These are phyloP conservation scores for Amanita subjunquillea DNA, from an alignment of 768 basidiomycete genomes.

Conservation along the genomic window DNA sequence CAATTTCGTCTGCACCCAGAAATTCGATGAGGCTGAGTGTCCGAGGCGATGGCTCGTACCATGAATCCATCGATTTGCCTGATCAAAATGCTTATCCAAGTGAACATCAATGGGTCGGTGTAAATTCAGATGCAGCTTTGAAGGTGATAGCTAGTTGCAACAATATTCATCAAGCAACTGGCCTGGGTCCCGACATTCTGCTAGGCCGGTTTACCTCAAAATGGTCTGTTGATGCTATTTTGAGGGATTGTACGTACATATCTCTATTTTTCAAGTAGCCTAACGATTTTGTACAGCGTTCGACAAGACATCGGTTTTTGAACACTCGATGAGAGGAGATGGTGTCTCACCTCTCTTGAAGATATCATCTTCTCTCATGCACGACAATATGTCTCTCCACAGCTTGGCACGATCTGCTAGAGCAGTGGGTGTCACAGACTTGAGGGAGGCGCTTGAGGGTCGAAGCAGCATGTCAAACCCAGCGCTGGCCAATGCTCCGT, in stretches of 20 bases:
- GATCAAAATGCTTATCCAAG: constrained; percentile 3
- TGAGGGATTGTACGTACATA: constrained; percentile 58
- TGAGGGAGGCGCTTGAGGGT: constrained; percentile 84
- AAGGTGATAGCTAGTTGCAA: constrained; percentile 39
- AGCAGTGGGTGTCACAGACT: constrained; percentile 79
- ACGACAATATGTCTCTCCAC: constrained; percentile 82
- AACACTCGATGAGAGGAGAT: constrained; percentile 50
- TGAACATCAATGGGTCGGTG: constrained; percentile 25
- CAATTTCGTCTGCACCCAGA: constrained; percentile 30
- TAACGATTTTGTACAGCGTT: constrained; percentile 29
- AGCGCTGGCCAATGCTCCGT: constrained; percentile 55
- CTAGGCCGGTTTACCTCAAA: constrained; percentile 38
- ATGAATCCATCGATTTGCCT: not conserved
- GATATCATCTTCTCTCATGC: constrained; percentile 81
- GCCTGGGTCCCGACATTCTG: constrained; percentile 48
- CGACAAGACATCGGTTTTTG: constrained; percentile 41
- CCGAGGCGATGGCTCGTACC: not conserved
- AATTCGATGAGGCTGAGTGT: constrained; percentile 26
- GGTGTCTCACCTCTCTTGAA: constrained; percentile 67
- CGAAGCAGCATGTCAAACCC: constrained; percentile 77
- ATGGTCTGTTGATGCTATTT: constrained; percentile 72
- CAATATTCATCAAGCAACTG: constrained; percentile 52
- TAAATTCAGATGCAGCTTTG: constrained; percentile 48
- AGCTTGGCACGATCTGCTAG: constrained; percentile 71
- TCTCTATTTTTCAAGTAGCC: not conserved